Percentiles rank a stretch among this genome's conserved stretches.
These are phyloP conservation scores for Mucor racemosus DNA, from an alignment of 371 early-diverging fungal genomes.

Conservation along the genomic window DNA sequence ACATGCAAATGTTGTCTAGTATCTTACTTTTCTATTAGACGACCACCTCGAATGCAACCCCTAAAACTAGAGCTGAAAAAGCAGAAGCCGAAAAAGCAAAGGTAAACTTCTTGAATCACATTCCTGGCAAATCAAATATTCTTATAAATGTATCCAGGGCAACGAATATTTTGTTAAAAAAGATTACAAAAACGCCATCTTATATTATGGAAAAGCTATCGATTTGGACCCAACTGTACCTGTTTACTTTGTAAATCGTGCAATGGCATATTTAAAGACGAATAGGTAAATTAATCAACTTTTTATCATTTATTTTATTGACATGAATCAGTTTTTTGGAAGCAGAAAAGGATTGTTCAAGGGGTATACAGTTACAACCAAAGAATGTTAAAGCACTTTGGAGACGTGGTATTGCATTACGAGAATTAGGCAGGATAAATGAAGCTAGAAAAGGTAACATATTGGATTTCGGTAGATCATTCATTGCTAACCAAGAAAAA, in stretches of 20 bases:
- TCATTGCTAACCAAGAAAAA: background rate
- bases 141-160: constrained; percentile 54
- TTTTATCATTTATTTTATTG: background rate
- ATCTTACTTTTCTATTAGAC: background rate
- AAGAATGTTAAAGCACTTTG: constrained; percentile 84
- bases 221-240: constrained; percentile 67
- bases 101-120: constrained; percentile 33
- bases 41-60: background rate
- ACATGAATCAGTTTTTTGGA: constrained; percentile 55
- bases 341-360: constrained; percentile 77
- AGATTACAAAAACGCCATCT: constrained; percentile 70
- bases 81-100: constrained; percentile 68
- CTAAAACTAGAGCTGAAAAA: constrained; percentile 27
- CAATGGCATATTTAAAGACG: constrained; percentile 84
- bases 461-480: background rate
- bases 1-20: background rate
- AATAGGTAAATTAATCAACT: constrained; percentile 48
- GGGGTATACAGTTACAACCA: constrained; percentile 65
- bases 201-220: constrained; percentile 73
- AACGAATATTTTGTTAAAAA: constrained; percentile 79
- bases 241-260: constrained; percentile 77
- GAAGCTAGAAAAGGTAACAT: constrained; percentile 65
- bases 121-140: background rate
- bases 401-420: constrained; percentile 77
- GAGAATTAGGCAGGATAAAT: constrained; percentile 55